Conservation (phyloP, 495 filamentous ascomycete species). For the Rhypophila decipiens region DNA sequence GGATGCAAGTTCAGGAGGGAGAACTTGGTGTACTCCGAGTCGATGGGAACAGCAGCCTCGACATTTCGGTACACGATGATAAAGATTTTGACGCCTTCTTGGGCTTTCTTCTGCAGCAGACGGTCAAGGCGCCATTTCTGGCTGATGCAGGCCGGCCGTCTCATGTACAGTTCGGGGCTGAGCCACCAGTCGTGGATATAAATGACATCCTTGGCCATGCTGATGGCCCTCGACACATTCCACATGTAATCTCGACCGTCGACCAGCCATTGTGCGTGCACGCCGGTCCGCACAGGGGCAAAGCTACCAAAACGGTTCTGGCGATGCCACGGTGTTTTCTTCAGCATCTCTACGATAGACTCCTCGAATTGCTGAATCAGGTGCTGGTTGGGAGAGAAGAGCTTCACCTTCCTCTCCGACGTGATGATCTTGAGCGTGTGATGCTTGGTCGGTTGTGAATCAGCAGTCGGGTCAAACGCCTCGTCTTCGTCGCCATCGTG, state of each 20-base stretch:
- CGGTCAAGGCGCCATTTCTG: constrained; percentile 98
- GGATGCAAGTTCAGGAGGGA: constrained; percentile 92
- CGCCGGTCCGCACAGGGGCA: constrained; percentile 77
- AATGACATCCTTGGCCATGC: constrained; percentile 95
- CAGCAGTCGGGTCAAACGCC: constrained; percentile 42
- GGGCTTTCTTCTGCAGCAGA: constrained; percentile 87
- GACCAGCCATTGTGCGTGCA: constrained; percentile 94
- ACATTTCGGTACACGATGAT: constrained; percentile 98
- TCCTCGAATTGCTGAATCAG: constrained; percentile 88
- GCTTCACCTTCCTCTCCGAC: constrained; percentile 78
- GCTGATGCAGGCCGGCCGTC: constrained; percentile 89
- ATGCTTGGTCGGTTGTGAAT: constrained; percentile 57
- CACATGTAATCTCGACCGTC: constrained; percentile 99
- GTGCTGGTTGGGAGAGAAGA: constrained; percentile 88
- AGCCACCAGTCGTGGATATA: constrained; percentile 99
- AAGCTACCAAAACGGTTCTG: constrained; percentile 88
- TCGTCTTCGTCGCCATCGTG: constrained; percentile 32
- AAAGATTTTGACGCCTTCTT: constrained; percentile 95
- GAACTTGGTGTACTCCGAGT: constrained; percentile 98
- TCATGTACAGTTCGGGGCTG: constrained; percentile 93
- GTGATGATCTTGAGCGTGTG: constrained; percentile 80
- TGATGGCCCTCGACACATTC: constrained; percentile 95
- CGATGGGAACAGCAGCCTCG: constrained; percentile 94
- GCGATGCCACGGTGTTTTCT: constrained; percentile 71
- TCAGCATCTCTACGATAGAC: constrained; percentile 78